Evolutionary conservation across 2,329 filamentous ascomycete species (phyloP).

Genomic region (Macrophomina phaseolina): DNA sequence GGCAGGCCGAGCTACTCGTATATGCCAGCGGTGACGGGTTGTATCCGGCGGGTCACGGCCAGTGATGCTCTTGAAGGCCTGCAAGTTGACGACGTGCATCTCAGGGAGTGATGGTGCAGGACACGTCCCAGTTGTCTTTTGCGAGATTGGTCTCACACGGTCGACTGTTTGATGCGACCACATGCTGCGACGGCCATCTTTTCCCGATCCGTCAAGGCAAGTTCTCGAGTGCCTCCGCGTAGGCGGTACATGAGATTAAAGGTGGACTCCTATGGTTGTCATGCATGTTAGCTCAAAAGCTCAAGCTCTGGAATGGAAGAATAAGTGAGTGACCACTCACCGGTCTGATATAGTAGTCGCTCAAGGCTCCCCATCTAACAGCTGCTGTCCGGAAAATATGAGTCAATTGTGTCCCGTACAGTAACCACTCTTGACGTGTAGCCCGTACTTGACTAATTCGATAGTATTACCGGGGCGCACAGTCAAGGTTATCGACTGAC

Average conservation of each 20-base stretch:
- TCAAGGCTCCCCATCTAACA: too few relatives aligned
- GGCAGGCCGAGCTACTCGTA: slow-evolving; percentile 44
- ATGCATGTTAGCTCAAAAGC: too few relatives aligned
- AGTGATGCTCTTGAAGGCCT: slow-evolving; percentile 44
- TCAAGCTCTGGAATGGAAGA: too few relatives aligned
- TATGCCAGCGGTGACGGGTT: slow-evolving; percentile 42
- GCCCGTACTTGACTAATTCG: too few relatives aligned
- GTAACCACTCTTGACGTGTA: too few relatives aligned
- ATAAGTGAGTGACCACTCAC: too few relatives aligned
- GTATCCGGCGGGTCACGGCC: slow-evolving; percentile 40
- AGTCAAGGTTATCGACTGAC: too few relatives aligned
- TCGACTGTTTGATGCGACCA: slow-evolving; percentile 50
- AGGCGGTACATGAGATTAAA: slow-evolving; percentile 34
- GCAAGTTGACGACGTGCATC: slow-evolving; percentile 49
- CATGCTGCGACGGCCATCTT: slow-evolving; percentile 49
- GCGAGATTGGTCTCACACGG: slow-evolving; percentile 38
- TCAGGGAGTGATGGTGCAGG: slow-evolving; percentile 43
- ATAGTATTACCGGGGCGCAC: too few relatives aligned
- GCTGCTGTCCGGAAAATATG: too few relatives aligned
- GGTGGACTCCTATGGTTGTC: neutral
- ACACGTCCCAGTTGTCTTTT: slow-evolving; percentile 39
- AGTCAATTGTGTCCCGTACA: too few relatives aligned
- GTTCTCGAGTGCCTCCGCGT: slow-evolving; percentile 28
- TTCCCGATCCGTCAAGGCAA: neutral
- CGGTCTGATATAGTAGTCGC: too few relatives aligned